Conservation (phyloP, 2,329 filamentous ascomycete genomes). For the Claviceps maximensis region DNA sequence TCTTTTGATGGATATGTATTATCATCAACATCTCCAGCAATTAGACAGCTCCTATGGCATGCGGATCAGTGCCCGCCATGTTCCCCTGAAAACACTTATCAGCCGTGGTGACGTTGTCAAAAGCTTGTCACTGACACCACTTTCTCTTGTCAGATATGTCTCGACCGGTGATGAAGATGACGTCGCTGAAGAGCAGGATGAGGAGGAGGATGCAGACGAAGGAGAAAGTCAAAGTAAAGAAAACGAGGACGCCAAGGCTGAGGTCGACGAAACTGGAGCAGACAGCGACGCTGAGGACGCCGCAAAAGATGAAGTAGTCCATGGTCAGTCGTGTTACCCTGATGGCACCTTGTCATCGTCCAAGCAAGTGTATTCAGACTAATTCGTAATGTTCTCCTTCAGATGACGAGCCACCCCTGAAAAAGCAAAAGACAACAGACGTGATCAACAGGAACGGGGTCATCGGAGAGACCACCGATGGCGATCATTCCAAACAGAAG, state of each 20-base stretch:
- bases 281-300: constrained; percentile 8
- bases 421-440: constrained; percentile 36
- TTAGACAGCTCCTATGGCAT: neutral
- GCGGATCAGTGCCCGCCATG: neutral
- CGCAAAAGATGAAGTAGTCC: constrained; percentile 18
- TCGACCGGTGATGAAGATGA: constrained; percentile 28
- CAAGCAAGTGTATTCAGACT: neutral
- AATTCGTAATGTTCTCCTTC: neutral
- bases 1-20: neutral
- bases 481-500: constrained; percentile 15
- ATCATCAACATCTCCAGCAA: neutral
- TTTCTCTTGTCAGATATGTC: constrained; percentile 18
- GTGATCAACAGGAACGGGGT: constrained; percentile 16
- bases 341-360: no score
- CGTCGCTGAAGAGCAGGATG: constrained; percentile 25
- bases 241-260: constrained; percentile 10
- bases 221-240: constrained; percentile 15
- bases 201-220: constrained; percentile 22
- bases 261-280: constrained; percentile 8
- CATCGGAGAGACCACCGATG: constrained; percentile 23
- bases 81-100: neutral
- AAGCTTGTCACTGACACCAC: neutral
- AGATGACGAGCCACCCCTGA: constrained; percentile 32
- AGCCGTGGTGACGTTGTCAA: neutral
- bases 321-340: constrained; percentile 17